Conservation (phyloP, 2,329 filamentous ascomycete species). For the Diaporthe australafricana region DNA sequence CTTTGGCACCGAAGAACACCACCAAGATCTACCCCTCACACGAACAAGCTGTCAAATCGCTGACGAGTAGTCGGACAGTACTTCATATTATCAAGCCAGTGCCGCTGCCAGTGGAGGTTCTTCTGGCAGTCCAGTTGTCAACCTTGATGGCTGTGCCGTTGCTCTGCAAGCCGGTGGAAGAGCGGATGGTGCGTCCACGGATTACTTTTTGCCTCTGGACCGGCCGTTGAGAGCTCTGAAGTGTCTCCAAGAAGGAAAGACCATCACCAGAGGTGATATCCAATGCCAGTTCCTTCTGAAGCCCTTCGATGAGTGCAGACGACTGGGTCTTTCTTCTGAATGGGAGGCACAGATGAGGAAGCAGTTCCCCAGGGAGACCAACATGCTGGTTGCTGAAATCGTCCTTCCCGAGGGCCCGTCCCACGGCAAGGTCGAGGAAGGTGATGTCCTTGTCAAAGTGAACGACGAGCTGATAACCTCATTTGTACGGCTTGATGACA, state of each 20-base stretch:
- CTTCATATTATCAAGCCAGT: constrained; percentile 96
- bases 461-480: constrained; percentile 94
- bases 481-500: constrained; percentile 91
- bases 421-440: constrained; percentile 88
- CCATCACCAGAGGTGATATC: constrained; percentile 92
- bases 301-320: constrained; percentile 95
- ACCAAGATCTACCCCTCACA: background rate
- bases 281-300: constrained; percentile 98
- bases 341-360: constrained; percentile 90
- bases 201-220: constrained; percentile 96
- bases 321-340: constrained; percentile 84
- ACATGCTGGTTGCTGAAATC: constrained; percentile 97
- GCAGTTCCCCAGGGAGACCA: constrained; percentile 90
- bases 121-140: constrained; percentile 98
- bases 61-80: constrained; percentile 44
- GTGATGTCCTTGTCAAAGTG: constrained; percentile 92
- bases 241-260: constrained; percentile 81
- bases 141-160: constrained; percentile 91
- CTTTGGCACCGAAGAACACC: background rate
- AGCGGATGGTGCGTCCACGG: constrained; percentile 93
- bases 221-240: constrained; percentile 87
- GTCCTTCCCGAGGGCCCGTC: constrained; percentile 92
- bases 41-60: background rate
- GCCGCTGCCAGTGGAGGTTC: constrained; percentile 96
- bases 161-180: constrained; percentile 94